Evolutionary conservation across 1,284 basidiomycete species (phyloP).

Genomic region (Tausonia pullulans): DNA sequence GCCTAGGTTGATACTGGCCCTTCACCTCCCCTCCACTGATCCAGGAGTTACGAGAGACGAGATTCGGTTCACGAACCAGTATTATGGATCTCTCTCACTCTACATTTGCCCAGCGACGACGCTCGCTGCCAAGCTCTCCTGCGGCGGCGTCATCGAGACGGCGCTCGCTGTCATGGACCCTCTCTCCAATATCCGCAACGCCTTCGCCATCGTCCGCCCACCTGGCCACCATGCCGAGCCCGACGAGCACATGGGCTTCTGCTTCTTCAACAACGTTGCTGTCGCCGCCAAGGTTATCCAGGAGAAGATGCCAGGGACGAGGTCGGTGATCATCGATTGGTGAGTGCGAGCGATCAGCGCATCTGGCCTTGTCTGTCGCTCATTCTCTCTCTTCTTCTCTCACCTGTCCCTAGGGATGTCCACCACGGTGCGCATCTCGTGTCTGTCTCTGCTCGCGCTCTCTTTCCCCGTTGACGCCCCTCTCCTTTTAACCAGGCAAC

Average conservation of each 20-base stretch:
- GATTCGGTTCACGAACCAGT: constrained; percentile 56
- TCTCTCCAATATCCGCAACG: constrained; percentile 60
- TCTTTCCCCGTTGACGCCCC: not conserved
- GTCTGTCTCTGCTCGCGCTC: not conserved
- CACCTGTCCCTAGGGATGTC: constrained; percentile 60
- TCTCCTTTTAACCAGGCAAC: constrained; percentile 52
- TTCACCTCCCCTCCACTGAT: constrained; percentile 11
- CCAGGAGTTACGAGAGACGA: constrained; percentile 58
- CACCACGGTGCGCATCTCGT: constrained; percentile 61
- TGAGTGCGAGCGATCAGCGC: constrained; percentile 36
- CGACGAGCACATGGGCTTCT: constrained; percentile 96
- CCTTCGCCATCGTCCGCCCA: constrained; percentile 90
- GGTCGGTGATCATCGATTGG: constrained; percentile 43
- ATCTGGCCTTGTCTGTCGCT: not conserved
- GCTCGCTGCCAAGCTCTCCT: constrained; percentile 71
- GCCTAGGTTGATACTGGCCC: not conserved
- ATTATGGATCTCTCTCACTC: constrained; percentile 80
- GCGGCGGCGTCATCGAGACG: constrained; percentile 89
- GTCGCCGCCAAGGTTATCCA: constrained; percentile 76
- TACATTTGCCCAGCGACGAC: constrained; percentile 85
- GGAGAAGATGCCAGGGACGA: constrained; percentile 27
- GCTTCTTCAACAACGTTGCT: constrained; percentile 98
- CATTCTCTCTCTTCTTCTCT: not conserved
- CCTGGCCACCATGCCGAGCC: constrained; percentile 99
- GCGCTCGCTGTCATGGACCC: constrained; percentile 67